These are phyloP conservation scores for Rutstroemia sp. DNA, from an alignment of 2,329 filamentous ascomycete species.

Conservation along the genomic window DNA sequence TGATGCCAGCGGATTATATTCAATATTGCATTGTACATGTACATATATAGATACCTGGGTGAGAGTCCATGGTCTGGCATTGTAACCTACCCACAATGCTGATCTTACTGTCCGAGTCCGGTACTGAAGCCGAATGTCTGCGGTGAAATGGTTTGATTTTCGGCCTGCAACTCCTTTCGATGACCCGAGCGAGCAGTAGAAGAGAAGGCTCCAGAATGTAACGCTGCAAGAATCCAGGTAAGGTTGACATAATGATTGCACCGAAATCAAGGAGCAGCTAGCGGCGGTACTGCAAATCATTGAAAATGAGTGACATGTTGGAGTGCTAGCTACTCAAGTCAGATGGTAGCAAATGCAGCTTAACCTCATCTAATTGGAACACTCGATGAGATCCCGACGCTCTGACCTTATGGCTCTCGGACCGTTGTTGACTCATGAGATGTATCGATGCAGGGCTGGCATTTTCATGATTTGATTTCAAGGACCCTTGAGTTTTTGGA, in stretches of 20 bases:
- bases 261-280: too few relatives aligned
- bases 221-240: not conserved
- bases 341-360: not conserved
- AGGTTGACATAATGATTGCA: not conserved
- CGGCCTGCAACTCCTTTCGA: not conserved
- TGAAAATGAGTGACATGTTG: too few relatives aligned
- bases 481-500: not conserved
- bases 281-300: too few relatives aligned
- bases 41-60: not conserved
- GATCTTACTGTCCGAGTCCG: conserved; percentile 4
- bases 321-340: too few relatives aligned
- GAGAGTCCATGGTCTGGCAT: not conserved
- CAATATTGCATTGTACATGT: not conserved
- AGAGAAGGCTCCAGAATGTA: not conserved
- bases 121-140: not conserved
- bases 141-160: not conserved
- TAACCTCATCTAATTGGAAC: not conserved
- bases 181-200: not conserved
- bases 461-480: not conserved
- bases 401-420: not conserved
- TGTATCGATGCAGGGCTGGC: not conserved
- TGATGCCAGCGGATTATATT: not conserved
- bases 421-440: not conserved
- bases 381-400: not conserved
- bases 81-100: not conserved